Base-by-base conservation (phyloP, 495 filamentous ascomycete species). In the Daldinia decipiens region DNA sequence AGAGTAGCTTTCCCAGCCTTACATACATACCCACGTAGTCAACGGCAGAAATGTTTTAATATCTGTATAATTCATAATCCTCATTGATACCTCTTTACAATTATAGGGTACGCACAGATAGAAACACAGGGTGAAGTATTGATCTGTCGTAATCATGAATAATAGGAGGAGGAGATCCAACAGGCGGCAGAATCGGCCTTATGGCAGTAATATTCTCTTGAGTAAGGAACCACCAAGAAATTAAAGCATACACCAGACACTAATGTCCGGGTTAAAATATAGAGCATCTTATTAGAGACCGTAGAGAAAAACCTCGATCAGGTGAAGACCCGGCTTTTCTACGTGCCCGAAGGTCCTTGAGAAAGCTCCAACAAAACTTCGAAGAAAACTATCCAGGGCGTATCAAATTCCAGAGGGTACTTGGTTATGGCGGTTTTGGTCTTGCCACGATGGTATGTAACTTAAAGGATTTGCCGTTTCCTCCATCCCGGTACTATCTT, bases 381-480 rank as follows among this genome's bases (percentile, higher is more conserved):
- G 13, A 36, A 2, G 3, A 17, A 26, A 21, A 24, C 8, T 4
- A 3, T 29, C 9, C 12, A 15, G 17, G 26, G 19, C 3, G 7
- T 43, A 7, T 51, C 40, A 21, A 36, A n/a, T 67, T 45, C 29
- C 9, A 40, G 52, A 59, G 50, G 31, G 36, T 59, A 8, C 64
- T 67, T 6, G 64, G 64, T 1, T 12, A 9, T 1, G 64, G 64
- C 45, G 64, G 64, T 6, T 60, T 17, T 13, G 64, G 64, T 0
- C 24, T 67, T 13, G 64, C 55, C 4, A 38, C 38, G 29, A 50
- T 67, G 27, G 64, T 67, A 61, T 9, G 64, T 39, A 60, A 26
- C 19, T 38, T 53, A 0, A 29, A 29, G 19, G 8, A 45, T 29
- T 27, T 15, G 5, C 15, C 24, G 15, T 7, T 13, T 9, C 4